Percentiles rank a stretch among this genome's conserved stretches.
Conservation (phyloP, 768 basidiomycete species). For the Lactarius vividus region DNA sequence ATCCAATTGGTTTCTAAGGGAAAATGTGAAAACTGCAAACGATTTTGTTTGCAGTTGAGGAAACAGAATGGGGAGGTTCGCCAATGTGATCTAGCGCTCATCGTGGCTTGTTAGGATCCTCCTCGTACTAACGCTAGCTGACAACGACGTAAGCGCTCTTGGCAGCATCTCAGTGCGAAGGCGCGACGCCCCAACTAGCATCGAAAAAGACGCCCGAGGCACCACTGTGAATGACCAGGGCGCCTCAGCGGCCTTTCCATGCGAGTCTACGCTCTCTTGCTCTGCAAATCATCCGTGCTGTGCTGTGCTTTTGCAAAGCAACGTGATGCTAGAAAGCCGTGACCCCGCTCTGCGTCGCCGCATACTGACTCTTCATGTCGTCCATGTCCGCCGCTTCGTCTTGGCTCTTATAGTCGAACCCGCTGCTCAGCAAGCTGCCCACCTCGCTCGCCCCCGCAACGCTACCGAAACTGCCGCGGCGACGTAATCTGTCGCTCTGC, state of each 20-base stretch:
- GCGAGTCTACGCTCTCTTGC: background rate
- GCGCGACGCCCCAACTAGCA: constrained; percentile 14
- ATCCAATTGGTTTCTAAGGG: constrained; percentile 2
- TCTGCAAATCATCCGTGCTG: constrained; percentile 15
- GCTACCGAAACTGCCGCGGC: constrained; percentile 74
- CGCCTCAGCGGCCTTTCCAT: background rate
- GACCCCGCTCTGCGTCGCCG: constrained; percentile 80
- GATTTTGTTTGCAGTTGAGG: background rate
- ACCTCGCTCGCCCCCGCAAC: constrained; percentile 73
- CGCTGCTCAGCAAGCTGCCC: constrained; percentile 61
- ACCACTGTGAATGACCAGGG: background rate
- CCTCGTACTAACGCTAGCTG: background rate
- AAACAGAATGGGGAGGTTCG: constrained; percentile 1
- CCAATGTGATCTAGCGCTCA: background rate
- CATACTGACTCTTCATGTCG: constrained; percentile 87
- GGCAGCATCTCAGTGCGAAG: constrained; percentile 10
- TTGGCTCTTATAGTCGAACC: constrained; percentile 85
- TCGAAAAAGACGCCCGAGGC: constrained; percentile 2
- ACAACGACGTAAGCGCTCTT: background rate
- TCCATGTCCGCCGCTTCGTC: constrained; percentile 77
- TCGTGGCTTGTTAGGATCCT: background rate
- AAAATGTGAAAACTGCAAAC: constrained; percentile 10
- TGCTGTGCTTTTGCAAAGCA: background rate
- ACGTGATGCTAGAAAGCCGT: constrained; percentile 65
- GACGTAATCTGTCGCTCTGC: constrained; percentile 84